These are phyloP conservation scores for Papiliotrema terrestris DNA, from an alignment of 1,284 basidiomycete genomes.

Conservation along the genomic window DNA sequence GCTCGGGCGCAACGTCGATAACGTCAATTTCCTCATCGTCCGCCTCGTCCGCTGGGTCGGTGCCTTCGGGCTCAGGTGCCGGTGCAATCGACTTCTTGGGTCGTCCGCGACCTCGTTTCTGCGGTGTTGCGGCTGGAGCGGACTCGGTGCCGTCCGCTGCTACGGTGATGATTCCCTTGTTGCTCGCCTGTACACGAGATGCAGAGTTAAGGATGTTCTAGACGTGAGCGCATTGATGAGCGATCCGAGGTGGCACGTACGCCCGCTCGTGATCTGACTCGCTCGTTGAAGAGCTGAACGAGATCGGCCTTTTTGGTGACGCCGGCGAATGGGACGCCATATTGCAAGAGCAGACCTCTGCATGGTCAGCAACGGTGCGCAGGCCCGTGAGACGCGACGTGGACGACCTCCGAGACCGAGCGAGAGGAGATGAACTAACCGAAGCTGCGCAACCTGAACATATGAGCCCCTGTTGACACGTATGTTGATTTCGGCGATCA, in stretches of 20 bases:
- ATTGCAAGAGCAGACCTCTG: conserved; percentile 65
- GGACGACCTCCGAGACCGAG: too few species aligned
- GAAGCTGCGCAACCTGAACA: conserved; percentile 47
- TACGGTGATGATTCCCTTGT: conserved; percentile 41
- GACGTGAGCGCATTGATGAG: conserved; percentile 16
- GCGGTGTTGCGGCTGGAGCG: neutral
- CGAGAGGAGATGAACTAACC: conserved; percentile 26
- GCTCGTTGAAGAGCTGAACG: conserved; percentile 70
- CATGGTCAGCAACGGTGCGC: neutral
- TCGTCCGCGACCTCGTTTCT: conserved; percentile 15
- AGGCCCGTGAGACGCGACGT: too few species aligned
- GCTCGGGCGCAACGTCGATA: conserved; percentile 5
- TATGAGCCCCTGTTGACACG: conserved; percentile 5
- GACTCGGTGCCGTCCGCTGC: conserved; percentile 24
- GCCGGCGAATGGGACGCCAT: conserved; percentile 71
- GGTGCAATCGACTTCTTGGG: conserved; percentile 13
- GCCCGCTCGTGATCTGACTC: conserved; percentile 62
- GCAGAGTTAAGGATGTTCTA: conserved; percentile 16
- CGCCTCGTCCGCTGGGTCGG: conserved; percentile 1
- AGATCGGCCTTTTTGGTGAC: conserved; percentile 83
- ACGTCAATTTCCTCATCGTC: conserved; percentile 1
- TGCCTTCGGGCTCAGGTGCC: neutral
- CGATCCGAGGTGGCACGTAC: conserved; percentile 41
- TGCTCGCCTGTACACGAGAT: conserved; percentile 30
- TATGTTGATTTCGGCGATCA: neutral